Conservation (phyloP, 2,329 filamentous ascomycete species). For the Nemania abortiva region DNA sequence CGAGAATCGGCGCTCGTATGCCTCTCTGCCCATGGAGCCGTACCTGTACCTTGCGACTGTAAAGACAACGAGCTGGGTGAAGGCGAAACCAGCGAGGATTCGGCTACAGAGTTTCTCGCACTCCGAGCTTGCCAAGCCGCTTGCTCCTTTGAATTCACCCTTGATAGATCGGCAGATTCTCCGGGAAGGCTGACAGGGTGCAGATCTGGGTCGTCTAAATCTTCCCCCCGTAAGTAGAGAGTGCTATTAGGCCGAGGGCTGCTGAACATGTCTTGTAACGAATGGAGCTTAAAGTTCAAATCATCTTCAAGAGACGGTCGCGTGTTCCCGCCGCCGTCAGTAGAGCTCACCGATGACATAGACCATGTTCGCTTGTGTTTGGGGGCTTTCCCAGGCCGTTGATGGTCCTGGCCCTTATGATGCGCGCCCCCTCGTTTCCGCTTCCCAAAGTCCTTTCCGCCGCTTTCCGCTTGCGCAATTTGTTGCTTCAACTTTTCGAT, state of each 20-base stretch:
- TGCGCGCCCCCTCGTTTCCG: conserved; percentile 66
- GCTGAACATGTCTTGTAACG: conserved; percentile 88
- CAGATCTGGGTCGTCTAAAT: conserved; percentile 82
- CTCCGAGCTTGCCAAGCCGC: conserved; percentile 65
- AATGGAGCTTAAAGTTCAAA: conserved; percentile 80
- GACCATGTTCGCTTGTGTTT: conserved; percentile 98
- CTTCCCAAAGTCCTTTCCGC: conserved; percentile 75
- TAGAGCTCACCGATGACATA: conserved; percentile 82
- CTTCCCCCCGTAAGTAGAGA: conserved; percentile 80
- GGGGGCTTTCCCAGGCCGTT: conserved; percentile 81
- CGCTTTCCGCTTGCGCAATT: conserved; percentile 80
- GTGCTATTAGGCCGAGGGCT: conserved; percentile 84
- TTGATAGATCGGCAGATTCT: conserved; percentile 72
- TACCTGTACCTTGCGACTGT: conserved; percentile 65
- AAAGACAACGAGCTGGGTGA: conserved; percentile 75
- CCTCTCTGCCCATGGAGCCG: conserved; percentile 69
- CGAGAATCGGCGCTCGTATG: conserved; percentile 65
- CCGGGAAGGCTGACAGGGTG: conserved; percentile 81
- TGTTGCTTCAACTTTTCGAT: conserved; percentile 98
- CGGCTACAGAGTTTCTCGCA: conserved; percentile 68
- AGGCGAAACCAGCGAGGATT: conserved; percentile 73
- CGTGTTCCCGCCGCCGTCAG: conserved; percentile 56
- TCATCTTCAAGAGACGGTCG: conserved; percentile 77
- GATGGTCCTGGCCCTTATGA: conserved; percentile 60
- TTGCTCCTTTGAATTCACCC: conserved; percentile 62